Conservation (phyloP, 352 stramenopile genomes). For the Phytophthora macrochlamydospora region DNA sequence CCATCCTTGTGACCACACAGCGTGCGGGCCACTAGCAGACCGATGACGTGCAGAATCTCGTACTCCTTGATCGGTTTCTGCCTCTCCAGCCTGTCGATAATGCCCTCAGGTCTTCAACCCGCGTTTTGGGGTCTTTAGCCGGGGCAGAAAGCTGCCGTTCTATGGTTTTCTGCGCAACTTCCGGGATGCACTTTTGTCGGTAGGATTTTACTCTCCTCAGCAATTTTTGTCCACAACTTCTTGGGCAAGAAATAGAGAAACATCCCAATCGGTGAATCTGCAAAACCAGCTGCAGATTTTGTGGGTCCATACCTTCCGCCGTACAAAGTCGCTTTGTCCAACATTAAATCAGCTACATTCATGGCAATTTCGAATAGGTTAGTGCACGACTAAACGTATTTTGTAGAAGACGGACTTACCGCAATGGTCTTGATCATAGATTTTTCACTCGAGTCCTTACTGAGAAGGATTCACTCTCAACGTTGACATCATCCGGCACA, state of each 20-base stretch:
- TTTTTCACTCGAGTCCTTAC: neutral
- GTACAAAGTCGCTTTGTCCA: neutral
- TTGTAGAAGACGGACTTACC: neutral
- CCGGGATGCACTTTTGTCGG: conserved; percentile 1
- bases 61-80: conserved; percentile 1
- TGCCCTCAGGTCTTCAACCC: conserved; percentile 8
- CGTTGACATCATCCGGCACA: neutral
- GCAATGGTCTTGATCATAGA: neutral
- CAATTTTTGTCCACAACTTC: conserved; percentile 7
- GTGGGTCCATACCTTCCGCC: neutral
- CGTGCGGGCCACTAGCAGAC: conserved; percentile 6
- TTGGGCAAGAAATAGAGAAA: conserved; percentile 12
- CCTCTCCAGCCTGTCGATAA: conserved; percentile 2
- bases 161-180: conserved; percentile 7
- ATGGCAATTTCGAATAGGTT: neutral
- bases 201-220: conserved; percentile 6
- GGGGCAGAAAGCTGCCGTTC: conserved; percentile 4
- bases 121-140: neutral
- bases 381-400: neutral
- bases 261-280: neutral
- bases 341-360: neutral
- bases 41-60: conserved; percentile 9
- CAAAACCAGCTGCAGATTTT: neutral
- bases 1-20: conserved; percentile 4
- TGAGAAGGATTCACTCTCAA: neutral